Evolutionary conservation across 2,329 filamentous ascomycete species (phyloP).

Genomic region (Trichothecium sympodiale): DNA sequence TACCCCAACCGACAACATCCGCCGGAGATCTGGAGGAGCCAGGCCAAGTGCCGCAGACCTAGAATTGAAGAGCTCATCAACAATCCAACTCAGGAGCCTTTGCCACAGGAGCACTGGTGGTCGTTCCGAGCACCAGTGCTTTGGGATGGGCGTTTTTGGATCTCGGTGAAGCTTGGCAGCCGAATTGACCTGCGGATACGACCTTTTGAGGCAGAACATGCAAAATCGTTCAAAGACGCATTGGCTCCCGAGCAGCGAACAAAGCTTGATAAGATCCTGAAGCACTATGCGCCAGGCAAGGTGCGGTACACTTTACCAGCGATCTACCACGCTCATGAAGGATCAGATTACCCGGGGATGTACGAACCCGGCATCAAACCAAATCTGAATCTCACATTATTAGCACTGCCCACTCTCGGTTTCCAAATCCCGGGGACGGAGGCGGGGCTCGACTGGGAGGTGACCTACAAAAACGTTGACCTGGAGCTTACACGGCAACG

Average conservation of each 20-base stretch:
- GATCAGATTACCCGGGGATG: slow-evolving; percentile 1
- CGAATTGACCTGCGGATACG: slow-evolving; percentile 16
- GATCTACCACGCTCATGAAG: slow-evolving; percentile 33
- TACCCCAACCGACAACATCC: slow-evolving; percentile 27
- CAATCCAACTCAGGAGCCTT: no score
- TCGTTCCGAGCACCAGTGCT: slow-evolving; percentile 21
- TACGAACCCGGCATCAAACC: background rate
- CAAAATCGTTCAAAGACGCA: slow-evolving; percentile 35
- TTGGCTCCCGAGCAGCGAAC: slow-evolving; percentile 21
- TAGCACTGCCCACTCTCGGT: slow-evolving; percentile 43
- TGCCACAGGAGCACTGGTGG: slow-evolving; percentile 6
- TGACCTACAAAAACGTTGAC: slow-evolving; percentile 40
- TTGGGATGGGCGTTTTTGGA: slow-evolving; percentile 55
- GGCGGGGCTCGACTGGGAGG: slow-evolving; percentile 36
- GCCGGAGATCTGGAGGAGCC: slow-evolving; percentile 5
- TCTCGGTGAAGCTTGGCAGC: slow-evolving; percentile 13
- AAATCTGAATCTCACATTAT: slow-evolving; percentile 23
- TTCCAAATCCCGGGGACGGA: slow-evolving; percentile 34
- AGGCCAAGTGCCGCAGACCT: slow-evolving; percentile 8
- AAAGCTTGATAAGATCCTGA: slow-evolving; percentile 30
- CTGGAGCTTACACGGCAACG: slow-evolving; percentile 19
- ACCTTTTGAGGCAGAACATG: slow-evolving; percentile 32
- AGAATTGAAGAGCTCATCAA: background rate
- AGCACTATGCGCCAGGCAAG: slow-evolving; percentile 41
- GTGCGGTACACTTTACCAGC: slow-evolving; percentile 44